Percentiles rank a stretch among this genome's conserved stretches.
Conservation (phyloP, 345 rosid species). For the Brassica carinata region DNA sequence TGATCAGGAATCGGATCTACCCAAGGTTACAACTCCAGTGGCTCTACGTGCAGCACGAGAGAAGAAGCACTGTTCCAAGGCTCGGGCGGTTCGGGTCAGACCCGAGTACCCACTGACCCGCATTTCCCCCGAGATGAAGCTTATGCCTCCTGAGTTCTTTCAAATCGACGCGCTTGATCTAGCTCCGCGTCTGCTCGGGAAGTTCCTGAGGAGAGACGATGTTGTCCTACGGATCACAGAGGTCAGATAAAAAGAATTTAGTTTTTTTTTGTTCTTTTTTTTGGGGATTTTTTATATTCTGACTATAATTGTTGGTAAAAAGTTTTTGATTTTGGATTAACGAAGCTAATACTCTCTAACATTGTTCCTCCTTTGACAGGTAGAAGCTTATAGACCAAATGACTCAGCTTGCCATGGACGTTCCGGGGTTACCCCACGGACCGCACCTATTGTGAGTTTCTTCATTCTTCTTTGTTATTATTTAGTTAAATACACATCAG, state of each 20-base stretch:
- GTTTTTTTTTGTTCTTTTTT: not conserved
- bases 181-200: slow-evolving; percentile 93
- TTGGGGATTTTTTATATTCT: not conserved
- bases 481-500: not conserved
- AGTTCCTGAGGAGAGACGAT: slow-evolving; percentile 70
- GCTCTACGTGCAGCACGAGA: slow-evolving; percentile 16
- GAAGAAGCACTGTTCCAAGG: slow-evolving; percentile 16
- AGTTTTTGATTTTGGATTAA: not conserved
- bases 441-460: slow-evolving; percentile 78
- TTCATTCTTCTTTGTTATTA: not conserved
- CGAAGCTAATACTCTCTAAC: not conserved
- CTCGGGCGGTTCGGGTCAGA: slow-evolving; percentile 40
- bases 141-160: slow-evolving; percentile 68
- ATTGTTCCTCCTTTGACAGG: slow-evolving; percentile 45
- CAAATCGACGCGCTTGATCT: slow-evolving; percentile 85
- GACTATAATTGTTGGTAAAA: not conserved
- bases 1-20: slow-evolving; percentile 29
- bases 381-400: slow-evolving; percentile 90
- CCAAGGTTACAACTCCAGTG: not conserved
- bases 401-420: slow-evolving; percentile 97
- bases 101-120: slow-evolving; percentile 29
- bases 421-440: slow-evolving; percentile 78
- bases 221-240: slow-evolving; percentile 87
- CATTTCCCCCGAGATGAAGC: slow-evolving; percentile 30
- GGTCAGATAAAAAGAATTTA: slow-evolving; percentile 45